These are phyloP conservation scores for Lipomyces yarrowii DNA, from an alignment of 1,139 yeast genomes.

Conservation along the genomic window DNA sequence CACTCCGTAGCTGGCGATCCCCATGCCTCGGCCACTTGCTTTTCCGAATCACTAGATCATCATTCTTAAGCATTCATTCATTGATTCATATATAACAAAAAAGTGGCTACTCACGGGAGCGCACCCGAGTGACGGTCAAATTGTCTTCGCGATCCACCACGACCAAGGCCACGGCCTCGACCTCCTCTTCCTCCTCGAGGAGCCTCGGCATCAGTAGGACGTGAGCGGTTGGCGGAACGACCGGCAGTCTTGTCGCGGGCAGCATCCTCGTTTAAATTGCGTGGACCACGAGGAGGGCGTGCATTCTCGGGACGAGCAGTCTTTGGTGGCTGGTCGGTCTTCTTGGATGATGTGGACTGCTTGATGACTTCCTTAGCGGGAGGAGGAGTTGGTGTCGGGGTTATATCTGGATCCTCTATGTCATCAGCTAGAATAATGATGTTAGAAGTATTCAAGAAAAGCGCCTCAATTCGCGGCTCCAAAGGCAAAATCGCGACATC, in stretches of 20 bases:
- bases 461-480: neutral
- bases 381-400: slow-evolving; percentile 32
- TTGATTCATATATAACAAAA: slow-evolving; percentile 15
- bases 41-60: slow-evolving; percentile 79
- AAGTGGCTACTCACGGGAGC: slow-evolving; percentile 63
- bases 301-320: slow-evolving; percentile 70
- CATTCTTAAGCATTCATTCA: neutral
- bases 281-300: slow-evolving; percentile 47
- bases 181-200: slow-evolving; percentile 53
- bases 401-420: slow-evolving; percentile 59
- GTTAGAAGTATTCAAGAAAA: neutral
- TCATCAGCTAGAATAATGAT: slow-evolving; percentile 56
- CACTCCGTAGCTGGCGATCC: slow-evolving; percentile 45
- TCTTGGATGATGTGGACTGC: slow-evolving; percentile 83
- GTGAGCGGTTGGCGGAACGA: slow-evolving; percentile 64
- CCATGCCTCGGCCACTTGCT: slow-evolving; percentile 86
- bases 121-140: slow-evolving; percentile 47
- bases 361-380: slow-evolving; percentile 78
- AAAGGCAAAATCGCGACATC: neutral
- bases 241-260: slow-evolving; percentile 69
- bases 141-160: slow-evolving; percentile 38
- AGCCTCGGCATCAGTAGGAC: slow-evolving; percentile 45
- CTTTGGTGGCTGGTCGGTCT: slow-evolving; percentile 82
- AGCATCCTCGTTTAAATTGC: slow-evolving; percentile 84
- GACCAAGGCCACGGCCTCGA: slow-evolving; percentile 43